These are phyloP conservation scores for Trichoderma sp. DNA, from an alignment of 2,329 filamentous ascomycete genomes.

Conservation along the genomic window DNA sequence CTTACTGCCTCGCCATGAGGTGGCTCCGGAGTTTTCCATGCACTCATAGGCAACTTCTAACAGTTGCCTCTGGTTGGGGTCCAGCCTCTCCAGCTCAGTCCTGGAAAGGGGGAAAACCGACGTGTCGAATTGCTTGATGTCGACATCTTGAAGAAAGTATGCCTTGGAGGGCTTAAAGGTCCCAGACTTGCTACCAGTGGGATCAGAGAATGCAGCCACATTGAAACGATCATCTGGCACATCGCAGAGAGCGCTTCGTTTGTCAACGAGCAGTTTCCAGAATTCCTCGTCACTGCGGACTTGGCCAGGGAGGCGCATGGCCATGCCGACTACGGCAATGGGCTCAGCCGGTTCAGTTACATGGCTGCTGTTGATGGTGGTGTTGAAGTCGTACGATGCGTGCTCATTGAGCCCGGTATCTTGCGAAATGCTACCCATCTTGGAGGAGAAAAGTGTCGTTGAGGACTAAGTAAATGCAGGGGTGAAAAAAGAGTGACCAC, in stretches of 20 bases:
- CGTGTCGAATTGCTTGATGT: slow-evolving; percentile 31
- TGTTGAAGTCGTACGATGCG: not conserved
- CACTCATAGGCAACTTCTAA: slow-evolving; percentile 35
- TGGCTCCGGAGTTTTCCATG: slow-evolving; percentile 33
- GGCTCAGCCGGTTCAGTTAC: slow-evolving; percentile 28
- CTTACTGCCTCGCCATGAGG: slow-evolving; percentile 31
- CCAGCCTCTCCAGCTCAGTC: slow-evolving; percentile 35
- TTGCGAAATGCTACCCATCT: not conserved
- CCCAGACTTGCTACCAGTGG: not conserved
- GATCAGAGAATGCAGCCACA: slow-evolving; percentile 25
- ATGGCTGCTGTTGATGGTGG: not conserved
- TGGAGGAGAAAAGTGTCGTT: not conserved
- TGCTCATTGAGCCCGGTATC: not conserved
- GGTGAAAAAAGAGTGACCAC: not conserved
- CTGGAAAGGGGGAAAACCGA: slow-evolving; percentile 32
- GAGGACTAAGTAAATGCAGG: not conserved
- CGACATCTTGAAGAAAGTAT: slow-evolving; percentile 32
- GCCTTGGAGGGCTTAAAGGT: slow-evolving; percentile 26
- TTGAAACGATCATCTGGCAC: slow-evolving; percentile 28
- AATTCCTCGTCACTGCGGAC: slow-evolving; percentile 42
- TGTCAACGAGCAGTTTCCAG: slow-evolving; percentile 40
- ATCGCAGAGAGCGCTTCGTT: slow-evolving; percentile 16
- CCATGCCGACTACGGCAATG: slow-evolving; percentile 46
- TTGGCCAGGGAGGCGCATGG: slow-evolving; percentile 44
- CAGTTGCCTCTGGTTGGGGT: slow-evolving; percentile 35